Conservation (phyloP, 2,329 filamentous ascomycete genomes). For the Ophiostoma quercus region DNA sequence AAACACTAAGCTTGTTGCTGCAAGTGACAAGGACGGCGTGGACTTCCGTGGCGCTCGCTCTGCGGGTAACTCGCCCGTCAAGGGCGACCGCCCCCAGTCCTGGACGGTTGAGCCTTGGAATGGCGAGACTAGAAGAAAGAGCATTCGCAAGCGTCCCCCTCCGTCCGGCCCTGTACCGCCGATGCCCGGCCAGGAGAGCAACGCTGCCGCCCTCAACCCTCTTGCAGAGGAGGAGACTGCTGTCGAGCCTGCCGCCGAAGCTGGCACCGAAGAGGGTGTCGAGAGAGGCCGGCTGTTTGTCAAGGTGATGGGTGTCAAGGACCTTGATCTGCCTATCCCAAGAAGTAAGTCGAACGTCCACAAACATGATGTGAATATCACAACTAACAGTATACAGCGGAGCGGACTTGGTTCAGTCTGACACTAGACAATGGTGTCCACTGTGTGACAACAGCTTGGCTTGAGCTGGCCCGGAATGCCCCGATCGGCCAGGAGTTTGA, state of each 20-base stretch:
- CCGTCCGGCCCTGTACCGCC: conserved; percentile 66
- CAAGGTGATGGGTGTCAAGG: conserved; percentile 97
- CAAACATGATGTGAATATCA: conserved; percentile 34
- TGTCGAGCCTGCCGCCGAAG: conserved; percentile 41
- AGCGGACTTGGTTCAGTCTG: conserved; percentile 88
- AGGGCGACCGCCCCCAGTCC: conserved; percentile 77
- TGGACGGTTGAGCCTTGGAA: conserved; percentile 99
- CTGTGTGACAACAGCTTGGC: conserved; percentile 93
- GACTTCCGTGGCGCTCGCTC: conserved; percentile 53
- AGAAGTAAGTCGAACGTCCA: conserved; percentile 60
- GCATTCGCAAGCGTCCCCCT: conserved; percentile 53
- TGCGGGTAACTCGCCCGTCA: conserved; percentile 62
- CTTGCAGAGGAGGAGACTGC: conserved; percentile 62
- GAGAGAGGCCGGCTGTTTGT: conserved; percentile 92
- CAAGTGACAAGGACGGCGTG: conserved; percentile 69
- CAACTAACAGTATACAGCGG: conserved; percentile 50
- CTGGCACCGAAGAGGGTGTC: conserved; percentile 65
- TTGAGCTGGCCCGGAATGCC: conserved; percentile 84
- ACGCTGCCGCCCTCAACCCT: conserved; percentile 59
- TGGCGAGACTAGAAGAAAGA: conserved; percentile 64
- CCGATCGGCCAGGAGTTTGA: conserved; percentile 98
- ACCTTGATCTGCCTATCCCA: conserved; percentile 84
- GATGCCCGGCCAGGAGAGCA: conserved; percentile 81
- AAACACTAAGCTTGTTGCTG: conserved; percentile 93
- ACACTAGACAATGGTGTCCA: conserved; percentile 98